phyloP scores from a whole-genome alignment of 495 filamentous ascomycete genomes.

The Xylaria castorea region DNA sequence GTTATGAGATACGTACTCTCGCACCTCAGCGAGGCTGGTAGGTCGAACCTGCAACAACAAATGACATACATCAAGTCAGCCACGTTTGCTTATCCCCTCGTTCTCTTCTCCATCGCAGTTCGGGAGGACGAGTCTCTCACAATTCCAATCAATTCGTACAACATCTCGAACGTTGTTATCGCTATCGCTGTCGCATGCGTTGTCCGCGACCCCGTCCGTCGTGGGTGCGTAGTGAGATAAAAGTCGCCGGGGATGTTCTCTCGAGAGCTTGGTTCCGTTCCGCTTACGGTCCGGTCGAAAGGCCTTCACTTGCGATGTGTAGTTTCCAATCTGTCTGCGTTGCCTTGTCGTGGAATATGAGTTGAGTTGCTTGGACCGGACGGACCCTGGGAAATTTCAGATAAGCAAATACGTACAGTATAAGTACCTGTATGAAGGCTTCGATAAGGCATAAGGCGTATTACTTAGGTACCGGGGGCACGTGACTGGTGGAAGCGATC shows the following conservation, averaged over 20 bases:
- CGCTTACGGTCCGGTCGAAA: background rate
- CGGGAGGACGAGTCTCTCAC: slow-evolving; percentile 59
- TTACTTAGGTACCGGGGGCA: background rate
- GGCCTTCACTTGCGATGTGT: background rate
- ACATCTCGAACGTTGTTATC: slow-evolving; percentile 63
- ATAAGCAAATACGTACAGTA: background rate
- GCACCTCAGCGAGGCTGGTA: slow-evolving; percentile 85
- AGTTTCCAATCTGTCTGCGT: background rate
- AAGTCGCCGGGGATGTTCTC: background rate
- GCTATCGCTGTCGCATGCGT: background rate
- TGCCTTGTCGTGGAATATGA: background rate
- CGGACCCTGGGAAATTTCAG: background rate
- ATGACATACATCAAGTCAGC: slow-evolving; percentile 3
- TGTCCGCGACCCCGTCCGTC: background rate
- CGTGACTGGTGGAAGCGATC: background rate
- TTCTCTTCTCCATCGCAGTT: background rate
- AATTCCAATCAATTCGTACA: slow-evolving; percentile 97
- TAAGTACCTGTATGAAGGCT: background rate
- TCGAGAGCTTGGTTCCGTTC: background rate
- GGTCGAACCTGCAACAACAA: slow-evolving; percentile 74
- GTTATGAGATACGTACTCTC: slow-evolving; percentile 70
- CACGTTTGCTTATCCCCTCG: background rate
- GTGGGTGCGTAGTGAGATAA: background rate
- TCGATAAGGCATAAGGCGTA: background rate
- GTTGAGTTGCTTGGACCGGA: background rate